phyloP scores from a whole-genome alignment of 2,329 filamentous ascomycete species.

The Calonectria honghensis region DNA sequence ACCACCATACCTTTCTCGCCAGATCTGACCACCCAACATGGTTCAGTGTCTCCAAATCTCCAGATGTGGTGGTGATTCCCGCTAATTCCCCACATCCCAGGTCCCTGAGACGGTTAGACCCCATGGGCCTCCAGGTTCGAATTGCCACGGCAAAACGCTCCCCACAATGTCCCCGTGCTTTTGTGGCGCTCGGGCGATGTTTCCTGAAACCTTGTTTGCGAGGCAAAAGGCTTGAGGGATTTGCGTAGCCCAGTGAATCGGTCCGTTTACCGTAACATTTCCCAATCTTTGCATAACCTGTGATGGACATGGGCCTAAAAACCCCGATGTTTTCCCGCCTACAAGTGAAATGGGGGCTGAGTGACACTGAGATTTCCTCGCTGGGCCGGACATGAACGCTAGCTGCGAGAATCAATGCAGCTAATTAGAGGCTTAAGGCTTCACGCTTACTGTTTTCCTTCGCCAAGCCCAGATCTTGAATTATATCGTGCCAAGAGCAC shows the following conservation, averaged over 20 bases:
- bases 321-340: background rate
- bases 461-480: background rate
- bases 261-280: conserved; percentile 25
- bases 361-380: background rate
- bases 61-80: conserved; percentile 15
- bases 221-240: conserved; percentile 12
- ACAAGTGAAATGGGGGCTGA: background rate
- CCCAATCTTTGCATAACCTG: conserved; percentile 15
- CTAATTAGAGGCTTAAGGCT: too few relatives aligned
- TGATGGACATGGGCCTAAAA: background rate
- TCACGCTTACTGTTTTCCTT: background rate
- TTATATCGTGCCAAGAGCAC: background rate
- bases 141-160: conserved; percentile 24
- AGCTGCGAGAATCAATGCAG: too few relatives aligned
- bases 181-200: conserved; percentile 15
- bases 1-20: too few relatives aligned
- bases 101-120: conserved; percentile 7
- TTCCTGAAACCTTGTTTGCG: conserved; percentile 9
- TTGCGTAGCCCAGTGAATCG: conserved; percentile 20
- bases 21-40: background rate
- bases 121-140: conserved; percentile 25
- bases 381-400: background rate
- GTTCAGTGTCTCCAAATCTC: background rate
- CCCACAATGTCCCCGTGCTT: conserved; percentile 19
- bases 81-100: conserved; percentile 11